These are phyloP conservation scores for Cylindrotheca closterium DNA, from an alignment of 108 stramenopile genomes.

Conservation along the genomic window DNA sequence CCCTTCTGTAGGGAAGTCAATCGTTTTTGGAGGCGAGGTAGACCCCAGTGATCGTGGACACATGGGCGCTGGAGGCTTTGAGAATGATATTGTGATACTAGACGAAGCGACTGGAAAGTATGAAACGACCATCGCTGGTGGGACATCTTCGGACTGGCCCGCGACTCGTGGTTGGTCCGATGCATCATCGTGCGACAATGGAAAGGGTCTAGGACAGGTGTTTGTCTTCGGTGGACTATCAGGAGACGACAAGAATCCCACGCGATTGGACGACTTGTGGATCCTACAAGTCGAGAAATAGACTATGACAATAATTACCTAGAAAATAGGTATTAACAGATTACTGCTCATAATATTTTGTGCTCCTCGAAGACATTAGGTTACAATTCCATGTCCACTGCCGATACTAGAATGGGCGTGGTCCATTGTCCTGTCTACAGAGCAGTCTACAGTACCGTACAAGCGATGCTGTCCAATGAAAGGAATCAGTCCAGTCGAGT, in stretches of 20 bases:
- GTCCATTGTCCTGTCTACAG: too few relatives aligned
- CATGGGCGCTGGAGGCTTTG: conserved; percentile 72
- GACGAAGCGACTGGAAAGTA: conserved; percentile 30
- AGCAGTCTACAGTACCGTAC: too few relatives aligned
- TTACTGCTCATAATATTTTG: too few relatives aligned
- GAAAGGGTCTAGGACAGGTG: conserved; percentile 11
- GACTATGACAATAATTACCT: too few relatives aligned
- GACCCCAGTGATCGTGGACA: conserved; percentile 67
- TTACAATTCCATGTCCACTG: too few relatives aligned
- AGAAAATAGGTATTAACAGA: too few relatives aligned
- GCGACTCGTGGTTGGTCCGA: conserved; percentile 67
- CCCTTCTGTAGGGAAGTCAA: conserved; percentile 24
- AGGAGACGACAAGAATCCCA: conserved; percentile 57
- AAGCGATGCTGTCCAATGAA: too few relatives aligned
- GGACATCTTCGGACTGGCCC: conserved; percentile 22
- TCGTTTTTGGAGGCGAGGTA: conserved; percentile 76
- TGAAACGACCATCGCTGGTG: conserved; percentile 7
- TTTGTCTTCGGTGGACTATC: conserved; percentile 67
- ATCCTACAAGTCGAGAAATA: conserved; percentile 12
- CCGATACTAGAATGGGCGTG: too few relatives aligned
- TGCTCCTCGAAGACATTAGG: too few relatives aligned
- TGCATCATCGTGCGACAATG: conserved; percentile 23
- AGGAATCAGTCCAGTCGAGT: too few relatives aligned
- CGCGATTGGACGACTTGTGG: conserved; percentile 58
- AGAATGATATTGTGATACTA: conserved; percentile 51